A percentile compares a stretch with the other conserved stretches of the same genome.
Evolutionary conservation across 2,329 filamentous ascomycete genomes (phyloP).

Genomic region (Colletotrichum caudatum): DNA sequence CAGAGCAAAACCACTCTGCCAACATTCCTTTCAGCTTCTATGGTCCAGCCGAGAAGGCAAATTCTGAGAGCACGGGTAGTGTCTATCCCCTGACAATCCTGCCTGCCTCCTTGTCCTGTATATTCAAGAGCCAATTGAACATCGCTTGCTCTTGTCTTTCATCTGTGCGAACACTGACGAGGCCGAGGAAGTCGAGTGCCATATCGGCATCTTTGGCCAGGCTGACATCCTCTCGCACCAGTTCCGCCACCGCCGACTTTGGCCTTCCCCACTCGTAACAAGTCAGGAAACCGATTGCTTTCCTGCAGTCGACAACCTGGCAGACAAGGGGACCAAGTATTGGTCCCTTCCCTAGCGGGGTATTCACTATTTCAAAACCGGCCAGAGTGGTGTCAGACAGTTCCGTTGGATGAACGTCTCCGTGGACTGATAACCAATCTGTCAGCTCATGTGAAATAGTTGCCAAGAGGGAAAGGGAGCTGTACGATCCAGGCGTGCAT

Average conservation of each 20-base stretch:
- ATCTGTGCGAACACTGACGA: conserved; percentile 2
- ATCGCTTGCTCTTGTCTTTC: conserved; percentile 1
- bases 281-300: conserved; percentile 16
- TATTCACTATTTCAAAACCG: conserved; percentile 23
- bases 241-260: neutral
- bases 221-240: conserved; percentile 3
- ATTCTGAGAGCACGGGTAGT: conserved; percentile 30
- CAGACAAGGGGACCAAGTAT: conserved; percentile 25
- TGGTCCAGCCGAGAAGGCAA: neutral
- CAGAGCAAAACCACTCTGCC: neutral
- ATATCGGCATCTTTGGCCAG: neutral
- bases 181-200: conserved; percentile 1
- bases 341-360: conserved; percentile 9
- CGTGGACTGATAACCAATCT: conserved; percentile 2
- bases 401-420: conserved; percentile 33
- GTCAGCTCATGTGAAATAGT: neutral
- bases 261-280: neutral
- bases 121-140: conserved; percentile 22
- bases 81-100: conserved; percentile 11
- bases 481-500: conserved; percentile 36
- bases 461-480: conserved; percentile 18
- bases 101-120: neutral
- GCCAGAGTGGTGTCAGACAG: conserved; percentile 24
- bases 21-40: neutral
- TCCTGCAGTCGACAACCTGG: conserved; percentile 23